Evolutionary conservation across 805 yeast genomes (phyloP).

Genomic region (Brettanomyces bruxellensis): DNA sequence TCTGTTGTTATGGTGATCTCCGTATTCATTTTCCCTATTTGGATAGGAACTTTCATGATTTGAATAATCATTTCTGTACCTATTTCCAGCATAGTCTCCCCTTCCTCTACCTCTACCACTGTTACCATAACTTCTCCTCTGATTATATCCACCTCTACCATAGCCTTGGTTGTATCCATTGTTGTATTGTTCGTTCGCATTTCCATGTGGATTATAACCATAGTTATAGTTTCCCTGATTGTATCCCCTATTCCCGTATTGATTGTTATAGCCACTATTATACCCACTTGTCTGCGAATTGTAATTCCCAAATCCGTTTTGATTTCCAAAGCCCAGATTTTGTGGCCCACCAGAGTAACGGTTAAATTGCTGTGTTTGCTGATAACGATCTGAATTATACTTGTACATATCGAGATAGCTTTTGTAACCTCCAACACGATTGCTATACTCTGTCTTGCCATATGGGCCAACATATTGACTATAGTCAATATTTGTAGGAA

Average conservation of each 20-base stretch:
- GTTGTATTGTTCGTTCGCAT: neutral
- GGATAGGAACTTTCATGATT: neutral
- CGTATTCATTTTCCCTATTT: neutral
- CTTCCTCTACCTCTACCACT: slow-evolving; percentile 3
- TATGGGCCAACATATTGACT: slow-evolving; percentile 42
- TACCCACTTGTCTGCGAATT: slow-evolving; percentile 5
- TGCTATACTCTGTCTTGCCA: slow-evolving; percentile 34
- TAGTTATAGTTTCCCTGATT: slow-evolving; percentile 5
- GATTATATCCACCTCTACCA: slow-evolving; percentile 4
- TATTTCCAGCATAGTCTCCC: slow-evolving; percentile 1
- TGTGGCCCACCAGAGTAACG: slow-evolving; percentile 6
- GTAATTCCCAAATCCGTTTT: slow-evolving; percentile 10
- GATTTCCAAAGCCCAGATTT: slow-evolving; percentile 7
- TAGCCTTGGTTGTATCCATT: slow-evolving; percentile 4
- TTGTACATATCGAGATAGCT: slow-evolving; percentile 30
- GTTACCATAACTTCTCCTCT: slow-evolving; percentile 3
- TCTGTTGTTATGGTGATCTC: neutral
- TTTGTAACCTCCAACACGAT: slow-evolving; percentile 44
- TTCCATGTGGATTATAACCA: slow-evolving; percentile 3
- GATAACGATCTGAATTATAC: slow-evolving; percentile 18
- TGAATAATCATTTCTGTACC: neutral
- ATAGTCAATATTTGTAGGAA: slow-evolving; percentile 25
- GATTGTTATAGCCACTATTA: slow-evolving; percentile 5
- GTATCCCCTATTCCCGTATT: slow-evolving; percentile 3
- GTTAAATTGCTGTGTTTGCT: slow-evolving; percentile 11